Evolutionary conservation across 768 basidiomycete genomes (phyloP), one percentile per base, ranked within the genome.

Genomic region (Naganishia friedmannii): DNA sequence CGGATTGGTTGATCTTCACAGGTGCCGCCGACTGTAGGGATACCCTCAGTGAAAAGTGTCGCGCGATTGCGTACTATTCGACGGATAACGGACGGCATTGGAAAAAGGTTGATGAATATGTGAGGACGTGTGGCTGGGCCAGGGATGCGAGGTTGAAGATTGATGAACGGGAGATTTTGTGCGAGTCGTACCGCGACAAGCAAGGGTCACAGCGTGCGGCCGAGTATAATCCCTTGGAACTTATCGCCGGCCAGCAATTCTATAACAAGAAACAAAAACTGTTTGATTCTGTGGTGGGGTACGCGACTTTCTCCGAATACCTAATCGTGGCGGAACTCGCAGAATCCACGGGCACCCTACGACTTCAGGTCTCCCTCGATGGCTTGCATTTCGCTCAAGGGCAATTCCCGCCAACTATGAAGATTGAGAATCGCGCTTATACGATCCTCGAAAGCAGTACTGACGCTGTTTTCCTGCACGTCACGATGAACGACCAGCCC

Each of bases 391-490:
- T 96, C 78, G 89, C 94, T 0, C 83, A 86, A 37, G 95, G 93
- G 0, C 84, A 86, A 74, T 99, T 98, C 86, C 96, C 96, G 0
- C 89, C 92, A 0, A 87, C 85, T 45, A 90, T 96, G 90, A 86
- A 88, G 65, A 92, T 93, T 0, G 88, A 92, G 65, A 90, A 95
- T 55, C 90, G 95, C 73, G 93, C 91, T 0, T 95, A 95, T 80
- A 98, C 93, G 3, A 86, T 98, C 55, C 86, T 98, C 9, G 96
- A 99, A 81, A 98, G 95, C 0, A 90, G 85, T 76, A 99, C 96
- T 0, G 88, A 90, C 65, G 87, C 95, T 0, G 87, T 99, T 72
- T 99, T 99, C 87, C 80, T 99, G 13, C 95, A 95, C 76, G 90
- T 95, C 85, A 98, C 96, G 0, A 95, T 91, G 84, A 91, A 91